Evolutionary conservation across 1,284 basidiomycete species (phyloP).

Genomic region (Ustilago shanxiensis): DNA sequence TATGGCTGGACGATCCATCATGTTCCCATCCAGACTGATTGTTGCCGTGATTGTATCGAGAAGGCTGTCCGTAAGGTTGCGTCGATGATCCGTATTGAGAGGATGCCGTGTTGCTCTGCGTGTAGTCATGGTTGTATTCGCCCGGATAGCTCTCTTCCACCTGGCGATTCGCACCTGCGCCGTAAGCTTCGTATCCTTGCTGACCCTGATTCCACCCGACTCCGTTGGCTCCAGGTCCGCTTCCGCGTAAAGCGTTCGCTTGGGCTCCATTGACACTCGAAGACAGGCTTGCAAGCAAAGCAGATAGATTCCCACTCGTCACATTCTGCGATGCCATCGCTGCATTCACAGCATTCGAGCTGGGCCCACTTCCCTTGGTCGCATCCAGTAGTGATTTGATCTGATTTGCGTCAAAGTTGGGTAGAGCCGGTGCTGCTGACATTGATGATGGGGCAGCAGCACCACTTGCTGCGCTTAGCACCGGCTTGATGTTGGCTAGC

Average conservation of each 20-base stretch:
- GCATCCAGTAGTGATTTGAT: conserved; percentile 31
- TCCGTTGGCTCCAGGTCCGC: neutral
- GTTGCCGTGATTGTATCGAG: neutral
- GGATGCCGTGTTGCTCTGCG: conserved; percentile 3
- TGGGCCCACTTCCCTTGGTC: conserved; percentile 18
- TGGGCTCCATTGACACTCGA: conserved; percentile 7
- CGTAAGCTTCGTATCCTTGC: conserved; percentile 1
- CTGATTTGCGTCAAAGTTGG: conserved; percentile 28
- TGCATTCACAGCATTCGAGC: conserved; percentile 15
- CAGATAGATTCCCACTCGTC: conserved; percentile 18
- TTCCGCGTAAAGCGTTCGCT: neutral
- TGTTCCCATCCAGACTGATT: neutral
- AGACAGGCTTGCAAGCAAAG: conserved; percentile 31
- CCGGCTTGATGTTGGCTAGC: conserved; percentile 23
- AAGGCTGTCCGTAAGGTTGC: conserved; percentile 1
- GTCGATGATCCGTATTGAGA: neutral
- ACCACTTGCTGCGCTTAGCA: neutral
- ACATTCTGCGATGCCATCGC: conserved; percentile 16
- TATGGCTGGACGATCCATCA: neutral
- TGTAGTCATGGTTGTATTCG: conserved; percentile 32
- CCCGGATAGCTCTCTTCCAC: conserved; percentile 37
- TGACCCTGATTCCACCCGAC: conserved; percentile 18
- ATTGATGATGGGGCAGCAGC: neutral
- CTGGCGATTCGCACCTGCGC: neutral
- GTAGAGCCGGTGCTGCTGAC: neutral